Conservation (phyloP, 768 basidiomycete genomes). For the Psilocybe tampanensis region DNA sequence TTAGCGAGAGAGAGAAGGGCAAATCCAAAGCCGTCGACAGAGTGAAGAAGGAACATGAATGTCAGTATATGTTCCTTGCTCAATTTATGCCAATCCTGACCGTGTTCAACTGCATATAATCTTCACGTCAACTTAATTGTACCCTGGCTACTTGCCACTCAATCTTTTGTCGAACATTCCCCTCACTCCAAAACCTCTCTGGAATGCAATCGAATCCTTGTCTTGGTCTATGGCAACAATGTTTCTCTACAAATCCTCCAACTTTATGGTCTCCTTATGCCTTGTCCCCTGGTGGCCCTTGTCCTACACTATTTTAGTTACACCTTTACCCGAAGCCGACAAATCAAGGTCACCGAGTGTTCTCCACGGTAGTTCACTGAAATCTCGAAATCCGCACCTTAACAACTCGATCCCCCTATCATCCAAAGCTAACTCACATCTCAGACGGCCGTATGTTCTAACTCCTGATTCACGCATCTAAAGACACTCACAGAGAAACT, state of each 20-base stretch:
- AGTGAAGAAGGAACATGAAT: conserved; percentile 73
- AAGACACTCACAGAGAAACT: conserved; percentile 7
- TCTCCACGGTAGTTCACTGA: conserved; percentile 34
- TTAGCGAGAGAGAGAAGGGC: conserved; percentile 77
- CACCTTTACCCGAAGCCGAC: conserved; percentile 52
- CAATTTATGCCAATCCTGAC: conserved; percentile 24
- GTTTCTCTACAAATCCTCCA: background rate
- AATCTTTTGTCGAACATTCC: conserved; percentile 1
- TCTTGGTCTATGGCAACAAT: background rate
- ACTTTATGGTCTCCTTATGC: background rate
- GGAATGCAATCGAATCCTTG: background rate
- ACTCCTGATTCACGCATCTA: background rate
- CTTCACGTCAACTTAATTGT: conserved; percentile 14
- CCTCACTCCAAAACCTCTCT: background rate
- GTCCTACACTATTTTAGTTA: conserved; percentile 22
- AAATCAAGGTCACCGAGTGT: conserved; percentile 45
- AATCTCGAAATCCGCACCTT: conserved; percentile 51
- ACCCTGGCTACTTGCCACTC: background rate
- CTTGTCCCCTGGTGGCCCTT: background rate
- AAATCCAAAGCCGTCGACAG: conserved; percentile 73
- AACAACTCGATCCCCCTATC: conserved; percentile 46
- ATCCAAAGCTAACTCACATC: conserved; percentile 58
- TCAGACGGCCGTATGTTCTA: conserved; percentile 58
- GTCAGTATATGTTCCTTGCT: conserved; percentile 50
- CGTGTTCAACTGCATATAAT: conserved; percentile 16